Percentiles rank a stretch among this genome's conserved stretches.
Conservation (phyloP, 140 eudicot species). For the Erigeron philadelphicus region DNA sequence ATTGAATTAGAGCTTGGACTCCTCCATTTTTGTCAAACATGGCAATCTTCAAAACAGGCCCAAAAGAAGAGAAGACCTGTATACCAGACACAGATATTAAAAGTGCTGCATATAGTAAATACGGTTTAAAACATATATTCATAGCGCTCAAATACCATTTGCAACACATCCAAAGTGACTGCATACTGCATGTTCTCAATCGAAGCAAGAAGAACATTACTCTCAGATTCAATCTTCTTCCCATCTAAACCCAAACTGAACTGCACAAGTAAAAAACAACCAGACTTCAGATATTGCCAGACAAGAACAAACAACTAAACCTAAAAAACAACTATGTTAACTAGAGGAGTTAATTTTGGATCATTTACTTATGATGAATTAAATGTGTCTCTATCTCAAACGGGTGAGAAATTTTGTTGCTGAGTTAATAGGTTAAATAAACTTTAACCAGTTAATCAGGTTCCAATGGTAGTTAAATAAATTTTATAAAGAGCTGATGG, state of each 20-base stretch:
- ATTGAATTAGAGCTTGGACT: slow-evolving; percentile 84
- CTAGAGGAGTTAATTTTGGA: not conserved
- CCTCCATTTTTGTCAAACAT: slow-evolving; percentile 97
- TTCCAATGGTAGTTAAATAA: no score
- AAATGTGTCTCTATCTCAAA: no score
- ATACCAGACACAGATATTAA: not conserved
- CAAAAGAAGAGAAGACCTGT: slow-evolving; percentile 89
- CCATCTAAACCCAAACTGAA: slow-evolving; percentile 77
- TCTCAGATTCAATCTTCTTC: slow-evolving; percentile 83
- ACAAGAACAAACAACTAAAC: not conserved
- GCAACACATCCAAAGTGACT: slow-evolving; percentile 82
- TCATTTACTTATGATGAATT: no score
- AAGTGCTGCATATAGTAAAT: not conserved
- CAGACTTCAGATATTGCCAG: not conserved
- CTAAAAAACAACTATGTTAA: not conserved
- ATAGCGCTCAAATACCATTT: slow-evolving; percentile 46
- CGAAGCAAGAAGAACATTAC: slow-evolving; percentile 98
- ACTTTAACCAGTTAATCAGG: no score
- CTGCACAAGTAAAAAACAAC: slow-evolving; percentile 38
- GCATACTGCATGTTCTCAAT: slow-evolving; percentile 96
- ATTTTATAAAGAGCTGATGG: no score
- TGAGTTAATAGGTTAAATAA: no score
- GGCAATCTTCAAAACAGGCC: slow-evolving; percentile 83
- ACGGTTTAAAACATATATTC: not conserved
- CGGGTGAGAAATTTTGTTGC: no score